These are phyloP conservation scores for Westerdykella aurantiaca DNA, from an alignment of 2,329 filamentous ascomycete species.

Conservation along the genomic window DNA sequence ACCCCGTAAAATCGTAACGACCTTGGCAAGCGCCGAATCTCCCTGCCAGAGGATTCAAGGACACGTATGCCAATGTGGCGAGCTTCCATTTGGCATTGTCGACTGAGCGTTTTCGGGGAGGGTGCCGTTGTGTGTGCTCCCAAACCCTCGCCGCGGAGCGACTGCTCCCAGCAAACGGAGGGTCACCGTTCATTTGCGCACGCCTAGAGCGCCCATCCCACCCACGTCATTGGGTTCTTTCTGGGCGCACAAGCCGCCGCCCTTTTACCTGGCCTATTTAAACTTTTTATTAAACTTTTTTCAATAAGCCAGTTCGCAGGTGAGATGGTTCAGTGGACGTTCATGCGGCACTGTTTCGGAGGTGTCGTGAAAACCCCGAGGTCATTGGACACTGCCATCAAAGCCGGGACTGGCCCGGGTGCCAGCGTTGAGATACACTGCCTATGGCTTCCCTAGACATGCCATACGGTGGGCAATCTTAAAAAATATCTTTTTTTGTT, in stretches of 20 bases:
- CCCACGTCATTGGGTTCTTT: neutral
- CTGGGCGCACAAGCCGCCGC: neutral
- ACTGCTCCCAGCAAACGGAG: neutral
- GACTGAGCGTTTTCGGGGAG: no score
- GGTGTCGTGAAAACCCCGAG: conserved; percentile 1
- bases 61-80: no score
- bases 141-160: neutral
- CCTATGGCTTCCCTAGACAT: neutral
- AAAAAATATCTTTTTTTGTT: neutral
- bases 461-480: neutral
- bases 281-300: neutral
- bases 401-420: neutral
- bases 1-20: no score
- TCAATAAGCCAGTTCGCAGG: neutral
- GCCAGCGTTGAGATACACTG: neutral
- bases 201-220: neutral
- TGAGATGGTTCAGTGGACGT: neutral
- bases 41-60: no score
- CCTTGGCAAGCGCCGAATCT: no score
- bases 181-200: neutral
- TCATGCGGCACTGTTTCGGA: neutral
- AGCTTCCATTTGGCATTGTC: no score
- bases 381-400: neutral
- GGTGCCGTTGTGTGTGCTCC: neutral
- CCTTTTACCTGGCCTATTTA: neutral